Base-by-base conservation (phyloP, 495 filamentous ascomycete genomes). In the Elasticomyces elasticus region DNA sequence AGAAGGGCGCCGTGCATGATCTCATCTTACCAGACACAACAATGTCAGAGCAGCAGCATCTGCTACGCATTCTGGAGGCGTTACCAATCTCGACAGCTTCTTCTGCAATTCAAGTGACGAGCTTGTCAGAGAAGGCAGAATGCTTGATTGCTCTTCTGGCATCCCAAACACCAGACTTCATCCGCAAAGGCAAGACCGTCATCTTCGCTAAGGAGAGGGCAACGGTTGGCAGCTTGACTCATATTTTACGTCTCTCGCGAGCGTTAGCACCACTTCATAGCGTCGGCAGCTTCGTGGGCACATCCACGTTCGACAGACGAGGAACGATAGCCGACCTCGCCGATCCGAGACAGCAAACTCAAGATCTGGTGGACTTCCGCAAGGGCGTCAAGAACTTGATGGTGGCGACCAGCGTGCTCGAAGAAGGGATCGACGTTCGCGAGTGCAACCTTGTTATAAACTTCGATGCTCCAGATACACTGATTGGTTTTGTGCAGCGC, bases 391-490 rank as follows among this genome's bases (percentile, higher is more conserved):
- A 79, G 27, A 92, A 95, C 60, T 72, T 98, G 1, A 73, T 98
- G 10, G 69, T 98, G 6, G 79, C 87, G 0, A 96, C 91, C 0
- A 85, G 79, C 61, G 90, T 90, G 0, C 71, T 94, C 0, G 91
- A 97, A 67, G 92, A 98, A 68, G 92, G 91, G 0, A 86, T 98
- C 35, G 91, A 96, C 65, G 76, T 96, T 1, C 83, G 84, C 9
- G 81, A 82, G 6, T 96, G 91, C 65, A 86, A 91, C 61, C 63
- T 88, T 28, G 88, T 96, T 12, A 74, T 95, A n/a, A 92, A 88
- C 62, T 94, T 86, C 62, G 80, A 94, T 55, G 69, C 75, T 35
- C 88, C 87, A 3, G 65, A 71, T 5, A 91, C 84, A 51, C 68
- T 94, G 26, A 91, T 90, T 61, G 85, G 87, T 0, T 95, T 91